These are phyloP conservation scores for Melastoma candidum DNA, from an alignment of 441 rosid genomes.

Conservation along the genomic window DNA sequence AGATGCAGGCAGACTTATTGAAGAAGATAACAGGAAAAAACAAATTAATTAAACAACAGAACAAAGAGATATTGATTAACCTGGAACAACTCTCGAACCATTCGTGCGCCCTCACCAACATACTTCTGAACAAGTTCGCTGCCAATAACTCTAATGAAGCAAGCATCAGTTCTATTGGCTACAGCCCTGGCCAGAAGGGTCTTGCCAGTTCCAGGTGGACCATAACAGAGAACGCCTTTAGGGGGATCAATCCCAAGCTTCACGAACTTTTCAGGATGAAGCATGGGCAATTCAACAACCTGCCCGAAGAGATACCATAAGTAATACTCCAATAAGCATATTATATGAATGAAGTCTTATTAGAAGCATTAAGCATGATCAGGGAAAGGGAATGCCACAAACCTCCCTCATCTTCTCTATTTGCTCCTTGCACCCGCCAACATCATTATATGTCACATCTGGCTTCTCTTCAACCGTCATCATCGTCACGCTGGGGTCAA, in stretches of 20 bases:
- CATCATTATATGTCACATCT: slow-evolving; percentile 95
- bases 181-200: slow-evolving; percentile 95
- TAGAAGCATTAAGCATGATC: neutral
- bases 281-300: slow-evolving; percentile 99
- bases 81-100: slow-evolving; percentile 98
- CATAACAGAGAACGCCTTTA: slow-evolving; percentile 96
- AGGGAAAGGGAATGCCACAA: slow-evolving; percentile 12
- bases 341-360: neutral
- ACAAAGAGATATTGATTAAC: slow-evolving; percentile 20
- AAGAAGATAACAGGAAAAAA: neutral
- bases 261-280: slow-evolving; percentile 98
- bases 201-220: slow-evolving; percentile 98
- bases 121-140: slow-evolving; percentile 99
- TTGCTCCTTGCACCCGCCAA: slow-evolving; percentile 98
- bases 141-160: slow-evolving; percentile 95
- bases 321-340: neutral
- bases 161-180: slow-evolving; percentile 97
- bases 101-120: slow-evolving; percentile 96
- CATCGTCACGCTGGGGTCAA: slow-evolving; percentile 98
- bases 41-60: neutral
- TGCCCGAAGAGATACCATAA: slow-evolving; percentile 13
- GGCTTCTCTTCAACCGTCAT: slow-evolving; percentile 99
- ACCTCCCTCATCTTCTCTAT: slow-evolving; percentile 97
- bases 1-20: neutral
- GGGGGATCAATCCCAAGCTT: slow-evolving; percentile 99